Conservation (phyloP, 345 rosid species). For the Clausena lansium region DNA sequence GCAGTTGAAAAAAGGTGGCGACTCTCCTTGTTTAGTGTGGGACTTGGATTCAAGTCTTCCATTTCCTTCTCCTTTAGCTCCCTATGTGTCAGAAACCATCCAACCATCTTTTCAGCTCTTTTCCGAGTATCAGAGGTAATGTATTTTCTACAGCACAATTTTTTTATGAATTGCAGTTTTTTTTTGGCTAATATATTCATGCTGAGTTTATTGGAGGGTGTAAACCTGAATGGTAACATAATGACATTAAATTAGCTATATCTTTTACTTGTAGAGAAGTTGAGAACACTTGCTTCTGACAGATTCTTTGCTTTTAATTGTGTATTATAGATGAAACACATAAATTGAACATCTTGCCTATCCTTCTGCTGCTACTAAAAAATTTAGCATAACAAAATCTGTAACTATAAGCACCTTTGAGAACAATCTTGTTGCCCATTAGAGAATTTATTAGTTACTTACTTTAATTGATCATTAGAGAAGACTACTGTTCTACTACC, state of each 20-base stretch:
- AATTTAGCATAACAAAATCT: too few relatives aligned
- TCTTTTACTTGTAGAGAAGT: not conserved
- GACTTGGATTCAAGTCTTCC: constrained; percentile 84
- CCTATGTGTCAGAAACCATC: constrained; percentile 61
- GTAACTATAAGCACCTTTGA: not conserved
- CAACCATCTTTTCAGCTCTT: constrained; percentile 77
- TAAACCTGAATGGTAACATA: not conserved
- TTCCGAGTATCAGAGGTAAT: constrained; percentile 68
- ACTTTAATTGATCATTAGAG: not conserved
- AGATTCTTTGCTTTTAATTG: not conserved
- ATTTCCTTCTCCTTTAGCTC: constrained; percentile 67
- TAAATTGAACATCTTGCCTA: not conserved
- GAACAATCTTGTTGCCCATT: not conserved
- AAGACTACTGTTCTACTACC: not conserved
- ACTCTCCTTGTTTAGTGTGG: constrained; percentile 56
- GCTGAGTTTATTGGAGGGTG: not conserved
- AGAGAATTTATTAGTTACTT: not conserved
- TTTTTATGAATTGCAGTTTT: not conserved
- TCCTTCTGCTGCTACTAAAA: not conserved
- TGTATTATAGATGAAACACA: not conserved
- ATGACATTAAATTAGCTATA: not conserved
- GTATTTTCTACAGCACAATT: not conserved
- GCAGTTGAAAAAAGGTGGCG: constrained; percentile 55
- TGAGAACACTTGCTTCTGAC: not conserved
- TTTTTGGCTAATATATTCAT: not conserved